These are phyloP conservation scores for Ustilago curta DNA, from an alignment of 1,284 basidiomycete genomes.

Conservation along the genomic window DNA sequence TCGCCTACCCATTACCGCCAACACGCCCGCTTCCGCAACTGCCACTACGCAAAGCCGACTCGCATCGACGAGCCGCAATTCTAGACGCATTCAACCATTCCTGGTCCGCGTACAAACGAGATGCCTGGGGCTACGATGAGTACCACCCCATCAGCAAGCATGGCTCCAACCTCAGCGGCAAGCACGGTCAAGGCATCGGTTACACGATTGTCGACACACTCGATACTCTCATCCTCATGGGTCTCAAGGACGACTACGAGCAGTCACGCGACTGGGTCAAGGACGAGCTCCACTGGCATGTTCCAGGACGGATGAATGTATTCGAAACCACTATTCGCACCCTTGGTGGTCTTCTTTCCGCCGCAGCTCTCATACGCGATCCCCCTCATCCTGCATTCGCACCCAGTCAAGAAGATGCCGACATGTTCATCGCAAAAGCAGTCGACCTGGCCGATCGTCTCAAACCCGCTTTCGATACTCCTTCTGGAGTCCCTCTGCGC, in stretches of 20 bases:
- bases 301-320: constrained; percentile 84
- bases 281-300: constrained; percentile 79
- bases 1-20: constrained; percentile 48
- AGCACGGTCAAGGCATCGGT: constrained; percentile 54
- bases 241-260: constrained; percentile 80
- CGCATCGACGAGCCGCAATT: constrained; percentile 48
- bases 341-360: constrained; percentile 84
- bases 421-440: constrained; percentile 67
- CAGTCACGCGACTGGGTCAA: constrained; percentile 84
- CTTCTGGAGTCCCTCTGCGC: constrained; percentile 83
- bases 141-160: constrained; percentile 63
- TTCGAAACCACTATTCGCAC: constrained; percentile 91
- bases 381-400: constrained; percentile 50
- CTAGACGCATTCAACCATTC: constrained; percentile 61
- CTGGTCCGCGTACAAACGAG: constrained; percentile 62
- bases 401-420: constrained; percentile 51
- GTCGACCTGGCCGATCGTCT: constrained; percentile 84
- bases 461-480: constrained; percentile 79
- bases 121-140: constrained; percentile 68
- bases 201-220: constrained; percentile 70
- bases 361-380: constrained; percentile 69
- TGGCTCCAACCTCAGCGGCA: constrained; percentile 60
- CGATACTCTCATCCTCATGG: constrained; percentile 89
- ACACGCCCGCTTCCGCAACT: constrained; percentile 42
- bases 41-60: constrained; percentile 50